Evolutionary conservation across 192 early-diverging fungal species (phyloP), one percentile per base, ranked within the genome.

Genomic region (Backusella psychrophila): DNA sequence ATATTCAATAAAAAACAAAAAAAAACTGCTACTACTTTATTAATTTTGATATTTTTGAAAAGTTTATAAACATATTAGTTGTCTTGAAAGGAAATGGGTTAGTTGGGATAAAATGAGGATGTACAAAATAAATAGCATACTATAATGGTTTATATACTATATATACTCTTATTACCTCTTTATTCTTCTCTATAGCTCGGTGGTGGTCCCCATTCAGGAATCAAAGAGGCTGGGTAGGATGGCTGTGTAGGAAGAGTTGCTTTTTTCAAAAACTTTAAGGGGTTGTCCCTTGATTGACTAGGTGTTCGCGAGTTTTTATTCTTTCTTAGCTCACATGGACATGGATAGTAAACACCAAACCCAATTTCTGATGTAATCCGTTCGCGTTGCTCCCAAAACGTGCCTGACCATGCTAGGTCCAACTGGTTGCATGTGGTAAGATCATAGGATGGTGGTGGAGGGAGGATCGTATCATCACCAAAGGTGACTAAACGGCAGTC

Each of bases 381-480:
- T 66, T 78, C 71, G 11, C 77, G 23, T 36, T 78, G 77, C 39
- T 78, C 71, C 77, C 77, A 78, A 78, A 78, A 78, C 14, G 56
- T 42, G 34, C 36, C 36, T 63, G 75, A 49, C 42, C 63, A 67
- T 11, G 66, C 23, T 6, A 29, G 36, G 29, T 36, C 71, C 5
- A 71, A 23, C 29, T 29, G 66, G 12, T 23, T 59, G 15, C 38
- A 17, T n/a, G 66, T 44, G 9, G 15, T 42, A 23, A 31, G 6
- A 17, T 69, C 31, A 53, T 78, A 78, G 1, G 38, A 68, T 11
- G 77, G 77, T 46, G 77, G 77, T 11, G 77, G 69, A 31, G 77
- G 77, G 29, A 78, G 34, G 36, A 78, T 78, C n/a, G 72, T 78
- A n/a, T 73, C 72, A 69, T 78, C 77, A 73, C 66, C 77, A 19